Percentiles rank a stretch among this genome's conserved stretches.
Conservation (phyloP, 2,329 filamentous ascomycete genomes). For the Ophiostoma sp. region DNA sequence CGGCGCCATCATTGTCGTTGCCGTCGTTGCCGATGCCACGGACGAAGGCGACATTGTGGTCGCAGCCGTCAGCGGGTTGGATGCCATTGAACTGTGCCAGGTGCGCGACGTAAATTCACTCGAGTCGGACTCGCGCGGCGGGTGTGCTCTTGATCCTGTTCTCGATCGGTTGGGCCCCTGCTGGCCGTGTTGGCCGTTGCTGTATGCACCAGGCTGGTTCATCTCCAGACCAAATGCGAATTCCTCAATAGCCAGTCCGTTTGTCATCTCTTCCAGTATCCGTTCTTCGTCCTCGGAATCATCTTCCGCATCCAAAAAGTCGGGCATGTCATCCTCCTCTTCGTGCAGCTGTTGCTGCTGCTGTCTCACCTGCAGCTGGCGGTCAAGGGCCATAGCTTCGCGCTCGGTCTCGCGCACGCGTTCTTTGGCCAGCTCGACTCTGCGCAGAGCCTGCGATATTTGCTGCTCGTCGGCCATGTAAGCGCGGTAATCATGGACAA, state of each 20-base stretch:
- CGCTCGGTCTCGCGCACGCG: slow-evolving; percentile 66
- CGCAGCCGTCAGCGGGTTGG: slow-evolving; percentile 59
- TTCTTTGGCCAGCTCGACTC: slow-evolving; percentile 71
- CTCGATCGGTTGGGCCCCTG: not conserved
- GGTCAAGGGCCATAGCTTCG: slow-evolving; percentile 59
- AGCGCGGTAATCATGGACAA: slow-evolving; percentile 29
- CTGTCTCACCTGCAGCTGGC: slow-evolving; percentile 48
- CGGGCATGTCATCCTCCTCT: slow-evolving; percentile 42
- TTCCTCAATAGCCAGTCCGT: slow-evolving; percentile 74
- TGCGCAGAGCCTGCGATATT: slow-evolving; percentile 54
- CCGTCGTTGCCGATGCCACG: slow-evolving; percentile 54
- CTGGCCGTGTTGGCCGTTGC: slow-evolving; percentile 31
- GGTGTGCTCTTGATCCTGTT: slow-evolving; percentile 18
- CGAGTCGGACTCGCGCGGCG: slow-evolving; percentile 75
- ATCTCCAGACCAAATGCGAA: slow-evolving; percentile 65
- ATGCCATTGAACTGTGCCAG: slow-evolving; percentile 73
- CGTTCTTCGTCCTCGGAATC: slow-evolving; percentile 69
- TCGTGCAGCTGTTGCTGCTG: slow-evolving; percentile 42
- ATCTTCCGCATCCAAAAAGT: slow-evolving; percentile 52
- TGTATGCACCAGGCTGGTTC: not conserved
- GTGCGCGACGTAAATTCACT: slow-evolving; percentile 71
- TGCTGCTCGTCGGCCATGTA: slow-evolving; percentile 40
- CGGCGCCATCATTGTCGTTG: slow-evolving; percentile 37
- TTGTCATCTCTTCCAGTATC: slow-evolving; percentile 81
- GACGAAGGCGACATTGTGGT: slow-evolving; percentile 58